Evolutionary conservation across 768 basidiomycete species (phyloP), one percentile per base, ranked within the genome.

Genomic region (Amanita thiersii): DNA sequence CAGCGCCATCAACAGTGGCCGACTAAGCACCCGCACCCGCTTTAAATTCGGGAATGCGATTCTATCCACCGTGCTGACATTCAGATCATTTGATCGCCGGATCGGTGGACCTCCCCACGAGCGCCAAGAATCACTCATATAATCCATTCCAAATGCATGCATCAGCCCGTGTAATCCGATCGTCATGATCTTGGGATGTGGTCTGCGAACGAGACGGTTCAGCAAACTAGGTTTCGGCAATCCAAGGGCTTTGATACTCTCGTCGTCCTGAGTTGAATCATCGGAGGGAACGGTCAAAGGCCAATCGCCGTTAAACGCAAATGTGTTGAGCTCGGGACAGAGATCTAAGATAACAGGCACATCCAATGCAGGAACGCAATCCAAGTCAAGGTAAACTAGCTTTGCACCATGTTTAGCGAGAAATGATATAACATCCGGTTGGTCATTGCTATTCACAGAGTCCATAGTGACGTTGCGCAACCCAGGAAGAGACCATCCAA

Each of bases 221-320:
- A 56, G 60, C 17, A 46, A 49, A 28, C 60, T 54, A 36, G 52
- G 52, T 37, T 64, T 59, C 32, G 59, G 62, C 37, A 52, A 52
- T 32, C 26, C 32, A 15, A 42, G 23, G 23, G n/a, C 40, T 25
- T 42, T 42, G 52, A 43, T 45, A 46, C 3, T 42, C 47, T 31
- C 44, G 42, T 19, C 43, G 48, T 1, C 46, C 43, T 5, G 47
- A 45, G 30, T 49, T 45, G 21, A 50, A 32, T 39, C 10, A 38
- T 9, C 0, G 46, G n/a, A 31, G 11, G 37, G 43, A 32, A 37
- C 43, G 25, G 43, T 28, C 5, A 81, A 57, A 9, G 72, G 70
- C 84, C 86, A 86, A 54, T 88, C 86, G 19, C 70, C 75, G 53
- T 86, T 87, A 63, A 88, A 86, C 17, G 72, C 68, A 54, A 88